Evolutionary conservation across 2,329 filamentous ascomycete genomes (phyloP).

Genomic region (Fulvia fulva): DNA sequence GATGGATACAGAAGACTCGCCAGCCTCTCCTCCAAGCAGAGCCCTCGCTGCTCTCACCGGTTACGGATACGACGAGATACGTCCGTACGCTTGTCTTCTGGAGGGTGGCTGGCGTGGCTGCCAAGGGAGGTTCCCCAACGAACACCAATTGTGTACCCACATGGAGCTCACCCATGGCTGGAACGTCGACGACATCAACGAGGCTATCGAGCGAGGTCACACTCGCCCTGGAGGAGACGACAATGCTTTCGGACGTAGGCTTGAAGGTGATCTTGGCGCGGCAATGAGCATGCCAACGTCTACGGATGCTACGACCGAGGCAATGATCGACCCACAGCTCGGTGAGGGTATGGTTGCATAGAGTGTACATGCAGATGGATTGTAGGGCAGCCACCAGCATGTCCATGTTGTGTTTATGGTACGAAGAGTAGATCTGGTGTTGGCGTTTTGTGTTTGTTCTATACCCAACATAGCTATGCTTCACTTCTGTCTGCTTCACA

Average conservation of each 20-base stretch:
- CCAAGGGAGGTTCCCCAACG: constrained; percentile 52
- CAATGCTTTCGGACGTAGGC: not conserved
- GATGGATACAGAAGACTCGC: constrained; percentile 12
- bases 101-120: constrained; percentile 38
- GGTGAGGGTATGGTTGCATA: not conserved
- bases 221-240: not conserved
- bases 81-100: constrained; percentile 51
- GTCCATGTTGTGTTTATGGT: not conserved
- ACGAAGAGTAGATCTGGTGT: not conserved
- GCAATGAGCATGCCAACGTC: not conserved
- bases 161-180: constrained; percentile 45
- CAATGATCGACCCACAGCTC: not conserved
- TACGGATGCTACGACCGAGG: not conserved
- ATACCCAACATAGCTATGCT: not conserved
- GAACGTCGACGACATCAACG: constrained; percentile 37
- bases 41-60: constrained; percentile 49
- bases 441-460: not conserved
- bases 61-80: constrained; percentile 50
- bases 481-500: not conserved
- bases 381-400: not conserved
- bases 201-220: constrained; percentile 30
- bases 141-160: constrained; percentile 57
- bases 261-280: not conserved
- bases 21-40: constrained; percentile 1
- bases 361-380: not conserved